phyloP scores from a whole-genome alignment of 1,284 basidiomycete species.

The Tilletia indica region DNA sequence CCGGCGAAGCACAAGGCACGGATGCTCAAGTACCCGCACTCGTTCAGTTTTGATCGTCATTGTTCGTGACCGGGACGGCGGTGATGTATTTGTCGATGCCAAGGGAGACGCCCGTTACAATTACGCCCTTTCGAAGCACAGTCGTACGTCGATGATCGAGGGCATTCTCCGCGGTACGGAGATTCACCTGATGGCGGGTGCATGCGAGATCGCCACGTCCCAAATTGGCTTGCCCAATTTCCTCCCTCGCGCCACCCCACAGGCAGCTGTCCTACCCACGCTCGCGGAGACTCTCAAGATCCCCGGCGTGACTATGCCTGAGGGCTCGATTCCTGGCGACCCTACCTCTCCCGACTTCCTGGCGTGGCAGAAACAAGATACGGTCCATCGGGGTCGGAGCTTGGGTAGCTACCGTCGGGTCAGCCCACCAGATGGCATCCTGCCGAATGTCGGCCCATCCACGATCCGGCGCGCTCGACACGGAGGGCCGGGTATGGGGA shows the following conservation, averaged over 20 bases:
- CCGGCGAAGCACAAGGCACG: constrained; percentile 56
- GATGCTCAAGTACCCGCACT: constrained; percentile 53
- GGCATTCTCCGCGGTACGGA: constrained; percentile 57
- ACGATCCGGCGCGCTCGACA: constrained; percentile 54
- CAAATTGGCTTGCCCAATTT: constrained; percentile 52
- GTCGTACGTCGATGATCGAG: constrained; percentile 53
- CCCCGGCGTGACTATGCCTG: constrained; percentile 39
- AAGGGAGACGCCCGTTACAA: constrained; percentile 54
- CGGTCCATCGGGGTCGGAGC: constrained; percentile 37
- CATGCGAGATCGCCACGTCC: constrained; percentile 56
- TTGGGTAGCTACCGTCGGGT: no score
- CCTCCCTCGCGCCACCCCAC: constrained; percentile 20
- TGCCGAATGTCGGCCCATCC: constrained; percentile 57
- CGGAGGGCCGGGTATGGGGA: constrained; percentile 58
- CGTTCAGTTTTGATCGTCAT: constrained; percentile 51
- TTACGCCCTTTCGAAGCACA: constrained; percentile 57
- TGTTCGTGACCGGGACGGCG: constrained; percentile 53
- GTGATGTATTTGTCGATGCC: constrained; percentile 56
- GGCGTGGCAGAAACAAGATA: constrained; percentile 50
- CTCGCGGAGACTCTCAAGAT: constrained; percentile 40
- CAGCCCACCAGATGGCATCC: constrained; percentile 57
- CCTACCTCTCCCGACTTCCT: constrained; percentile 43
- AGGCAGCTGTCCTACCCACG: neutral
- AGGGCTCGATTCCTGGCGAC: constrained; percentile 39
- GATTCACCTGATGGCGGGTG: constrained; percentile 58